Evolutionary conservation across 495 filamentous ascomycete genomes (phyloP), one percentile per base, ranked within the genome.

Genomic region (Acidomyces sp.): DNA sequence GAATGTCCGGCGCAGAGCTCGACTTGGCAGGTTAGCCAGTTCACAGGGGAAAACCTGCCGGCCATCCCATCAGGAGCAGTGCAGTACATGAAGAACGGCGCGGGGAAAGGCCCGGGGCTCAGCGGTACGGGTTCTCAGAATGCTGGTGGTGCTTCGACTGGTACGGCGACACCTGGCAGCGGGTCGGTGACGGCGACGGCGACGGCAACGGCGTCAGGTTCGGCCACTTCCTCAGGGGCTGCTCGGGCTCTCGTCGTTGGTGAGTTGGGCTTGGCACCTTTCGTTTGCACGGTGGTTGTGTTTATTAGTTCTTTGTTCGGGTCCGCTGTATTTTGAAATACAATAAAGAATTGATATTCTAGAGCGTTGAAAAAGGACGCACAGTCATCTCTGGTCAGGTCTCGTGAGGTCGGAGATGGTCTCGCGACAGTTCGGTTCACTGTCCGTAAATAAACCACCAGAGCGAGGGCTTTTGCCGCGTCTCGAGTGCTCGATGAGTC

Each of bases 51-150:
- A 41, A 54, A 62, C 19, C 77, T 96, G 9, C 88, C 88, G 2
- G 72, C 75, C 28, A 80, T 95, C 16, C 88, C 88, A 3, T 54
- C 59, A 0, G 69, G 61, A 15, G 85, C 82, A 17, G 55, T 67
- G 56, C 62, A 78, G 63, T 82, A 70, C 62, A 75, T 92, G 70
- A 74, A 59, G 32, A 56, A 72, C 4, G 83, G 84, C 52, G 84
- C 85, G 37, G 84, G 85, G 34, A 64, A 61, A 17, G 82, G 78
- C 2, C 68, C 68, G 0, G 85, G 85, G 43, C 78, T 93, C 33
- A 59, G 57, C 4, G 85, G 85, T 9, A 43, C 62, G 23, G 85
- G 85, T 26, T 83, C 77, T 39, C 81, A 86, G 65, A 70, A 76
- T 40, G 69, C 76, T 2, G 79, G 74, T 33, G 66, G 66, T 44